phyloP scores from a whole-genome alignment of 768 basidiomycete species.

The Clitopilus hobsonii region DNA sequence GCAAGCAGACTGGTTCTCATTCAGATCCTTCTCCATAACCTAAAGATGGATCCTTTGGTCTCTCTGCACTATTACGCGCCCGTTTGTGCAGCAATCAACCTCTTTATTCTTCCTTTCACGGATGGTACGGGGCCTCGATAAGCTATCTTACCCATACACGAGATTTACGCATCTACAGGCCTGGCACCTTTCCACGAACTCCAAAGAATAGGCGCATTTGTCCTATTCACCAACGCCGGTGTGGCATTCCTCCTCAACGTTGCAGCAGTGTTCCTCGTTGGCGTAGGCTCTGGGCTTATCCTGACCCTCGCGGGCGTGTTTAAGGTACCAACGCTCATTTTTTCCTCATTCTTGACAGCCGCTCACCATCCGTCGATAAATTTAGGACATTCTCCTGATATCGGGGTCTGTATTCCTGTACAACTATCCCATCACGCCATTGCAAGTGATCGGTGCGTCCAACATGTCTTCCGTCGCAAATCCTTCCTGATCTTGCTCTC shows the following conservation, averaged over 20 bases:
- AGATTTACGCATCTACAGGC: too few relatives aligned
- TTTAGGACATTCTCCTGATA: slow-evolving; percentile 90
- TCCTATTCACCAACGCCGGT: slow-evolving; percentile 79
- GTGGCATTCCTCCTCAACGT: slow-evolving; percentile 89
- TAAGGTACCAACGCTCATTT: slow-evolving; percentile 49
- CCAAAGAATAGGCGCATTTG: slow-evolving; percentile 54
- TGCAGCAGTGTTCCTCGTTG: slow-evolving; percentile 91
- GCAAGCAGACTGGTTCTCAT: slow-evolving; percentile 95
- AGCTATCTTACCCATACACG: too few relatives aligned
- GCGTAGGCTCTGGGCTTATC: slow-evolving; percentile 82
- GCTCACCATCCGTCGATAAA: neutral
- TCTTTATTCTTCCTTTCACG: slow-evolving; percentile 82
- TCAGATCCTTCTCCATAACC: slow-evolving; percentile 86
- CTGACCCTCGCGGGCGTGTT: slow-evolving; percentile 93
- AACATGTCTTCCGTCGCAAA: neutral
- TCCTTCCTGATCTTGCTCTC: slow-evolving; percentile 1
- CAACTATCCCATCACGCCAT: slow-evolving; percentile 68
- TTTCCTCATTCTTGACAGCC: neutral
- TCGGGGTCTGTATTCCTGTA: slow-evolving; percentile 86
- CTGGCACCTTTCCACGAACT: slow-evolving; percentile 79
- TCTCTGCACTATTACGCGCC: slow-evolving; percentile 97
- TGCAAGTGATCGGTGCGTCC: slow-evolving; percentile 78
- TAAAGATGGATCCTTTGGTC: slow-evolving; percentile 97
- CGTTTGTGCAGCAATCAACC: slow-evolving; percentile 89
- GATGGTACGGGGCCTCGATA: too few relatives aligned